A percentile compares a stretch with the other conserved stretches of the same genome.
phyloP scores from a whole-genome alignment of 805 yeast genomes.

The Cyberlindnera meyerae region DNA sequence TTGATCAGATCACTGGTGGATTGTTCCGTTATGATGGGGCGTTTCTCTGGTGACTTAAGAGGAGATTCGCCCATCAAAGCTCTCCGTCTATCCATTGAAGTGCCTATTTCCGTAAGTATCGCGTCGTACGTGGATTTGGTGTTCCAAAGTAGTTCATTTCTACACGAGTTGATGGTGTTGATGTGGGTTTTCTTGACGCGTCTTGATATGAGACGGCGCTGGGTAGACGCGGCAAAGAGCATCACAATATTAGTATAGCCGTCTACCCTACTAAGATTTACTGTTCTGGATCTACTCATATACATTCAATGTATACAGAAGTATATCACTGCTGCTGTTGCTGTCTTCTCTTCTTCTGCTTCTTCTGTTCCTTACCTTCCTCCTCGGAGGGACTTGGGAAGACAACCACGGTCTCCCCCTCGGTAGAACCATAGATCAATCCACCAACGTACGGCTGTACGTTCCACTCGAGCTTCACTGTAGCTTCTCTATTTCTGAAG shows the following conservation, averaged over 20 bases:
- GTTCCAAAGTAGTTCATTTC: neutral
- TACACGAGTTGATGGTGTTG: neutral
- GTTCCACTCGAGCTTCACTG: conserved; percentile 77
- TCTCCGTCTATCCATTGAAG: conserved; percentile 7
- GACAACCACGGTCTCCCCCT: conserved; percentile 20
- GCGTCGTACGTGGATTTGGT: neutral
- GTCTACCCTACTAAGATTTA: no score
- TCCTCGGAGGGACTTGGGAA: conserved; percentile 18
- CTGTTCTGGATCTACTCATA: no score
- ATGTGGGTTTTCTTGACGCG: no score
- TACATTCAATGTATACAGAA: no score
- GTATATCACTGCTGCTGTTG: no score
- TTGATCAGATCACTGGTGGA: conserved; percentile 10
- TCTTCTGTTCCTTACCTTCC: conserved; percentile 8
- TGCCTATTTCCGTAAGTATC: neutral
- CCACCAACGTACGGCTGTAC: conserved; percentile 90
- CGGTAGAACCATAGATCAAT: conserved; percentile 59
- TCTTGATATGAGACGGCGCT: no score
- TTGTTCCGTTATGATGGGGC: conserved; percentile 6
- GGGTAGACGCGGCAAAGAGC: no score
- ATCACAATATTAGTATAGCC: no score
- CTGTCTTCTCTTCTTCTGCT: conserved; percentile 1
- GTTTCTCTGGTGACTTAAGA: conserved; percentile 1
- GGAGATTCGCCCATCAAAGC: conserved; percentile 5
- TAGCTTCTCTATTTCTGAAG: conserved; percentile 58